Conservation (phyloP, 2,329 filamentous ascomycete species). For the Chaetomium strumarium region DNA sequence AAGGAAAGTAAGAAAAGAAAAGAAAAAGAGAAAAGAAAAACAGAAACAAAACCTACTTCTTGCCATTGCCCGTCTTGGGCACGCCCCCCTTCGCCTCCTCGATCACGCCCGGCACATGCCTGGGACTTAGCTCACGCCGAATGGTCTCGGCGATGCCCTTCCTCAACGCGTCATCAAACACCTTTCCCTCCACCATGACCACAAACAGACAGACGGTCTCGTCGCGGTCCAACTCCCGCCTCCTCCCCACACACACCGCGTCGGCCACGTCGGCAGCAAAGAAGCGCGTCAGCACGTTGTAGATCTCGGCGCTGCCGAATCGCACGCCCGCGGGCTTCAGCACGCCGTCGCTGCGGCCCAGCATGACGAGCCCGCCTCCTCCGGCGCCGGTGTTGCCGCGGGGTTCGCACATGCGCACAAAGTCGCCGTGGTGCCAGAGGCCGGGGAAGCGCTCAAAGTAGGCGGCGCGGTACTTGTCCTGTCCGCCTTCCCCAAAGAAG, state of each 20-base stretch:
- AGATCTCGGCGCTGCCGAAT: constrained; percentile 93
- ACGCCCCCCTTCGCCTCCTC: constrained; percentile 66
- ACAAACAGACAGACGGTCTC: constrained; percentile 87
- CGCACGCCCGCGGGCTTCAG: constrained; percentile 87
- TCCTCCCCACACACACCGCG: constrained; percentile 77
- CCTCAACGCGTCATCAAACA: constrained; percentile 56
- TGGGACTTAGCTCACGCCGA: constrained; percentile 71
- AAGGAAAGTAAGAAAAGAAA: background rate
- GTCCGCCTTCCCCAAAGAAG: constrained; percentile 73
- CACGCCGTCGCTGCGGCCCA: constrained; percentile 87
- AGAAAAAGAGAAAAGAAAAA: background rate
- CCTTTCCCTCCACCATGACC: constrained; percentile 58
- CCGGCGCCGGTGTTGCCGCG: constrained; percentile 51
- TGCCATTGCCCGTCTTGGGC: constrained; percentile 87
- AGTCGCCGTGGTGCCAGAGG: constrained; percentile 94
- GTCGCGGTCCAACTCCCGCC: constrained; percentile 65
- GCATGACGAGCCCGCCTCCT: constrained; percentile 75
- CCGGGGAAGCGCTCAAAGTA: constrained; percentile 82
- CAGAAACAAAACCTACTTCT: constrained; percentile 60
- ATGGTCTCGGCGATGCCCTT: constrained; percentile 61
- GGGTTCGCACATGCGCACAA: constrained; percentile 51
- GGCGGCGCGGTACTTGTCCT: constrained; percentile 70
- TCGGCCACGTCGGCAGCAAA: constrained; percentile 77
- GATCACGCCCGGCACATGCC: constrained; percentile 81
- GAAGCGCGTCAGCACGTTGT: constrained; percentile 83